Evolutionary conservation across 768 basidiomycete species (phyloP), one percentile per base, ranked within the genome.

Genomic region (Cystofilobasidium macerans): DNA sequence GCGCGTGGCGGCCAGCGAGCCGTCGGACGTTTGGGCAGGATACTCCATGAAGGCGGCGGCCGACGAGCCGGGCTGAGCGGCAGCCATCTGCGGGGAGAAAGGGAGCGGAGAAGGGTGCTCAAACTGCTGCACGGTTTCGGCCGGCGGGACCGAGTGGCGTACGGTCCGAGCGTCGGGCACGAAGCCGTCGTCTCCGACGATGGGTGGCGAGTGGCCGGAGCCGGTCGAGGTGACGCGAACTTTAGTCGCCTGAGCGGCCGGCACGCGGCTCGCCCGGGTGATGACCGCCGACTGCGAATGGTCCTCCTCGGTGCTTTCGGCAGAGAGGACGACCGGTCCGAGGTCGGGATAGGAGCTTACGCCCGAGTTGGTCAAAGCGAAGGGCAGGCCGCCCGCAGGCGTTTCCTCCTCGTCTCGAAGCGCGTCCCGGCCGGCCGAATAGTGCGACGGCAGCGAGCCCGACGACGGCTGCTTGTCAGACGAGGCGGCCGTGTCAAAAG

Each of bases 151-250:
- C 9, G 18, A 22, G 51, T 54, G 51, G 3, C 51, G 26, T 7
- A 54, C 51, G 28, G 51, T 54, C 4, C 30, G 4, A 3, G 22
- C 9, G 51, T 54, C 51, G 28, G 51, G 51, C 13, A 20, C 28
- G 28, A 54, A 16, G 45, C 22, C 45, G 22, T n/a, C 45, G 45
- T 13, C 45, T 20, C n/a, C 45, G 42, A 12, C n/a, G 3, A 20
- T 47, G 45, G 3, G 20, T 9, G 2, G n/a, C 22, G 9, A 30
- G 24, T 26, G 24, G 48, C 11, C n/a, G 48, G 51, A 54, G 3
- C 51, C 51, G 51, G 14, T 54, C 51, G 51, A 54, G 18, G 45
- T 24, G 45, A 54, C 51, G 51, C 51, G 51, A 7, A 54, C 51
- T 30, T 32, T 54, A 30, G 32, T 30, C 28, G 28, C 51, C 51